phyloP scores from a whole-genome alignment of 2,329 filamentous ascomycete species.

The Claviceps sp. region DNA sequence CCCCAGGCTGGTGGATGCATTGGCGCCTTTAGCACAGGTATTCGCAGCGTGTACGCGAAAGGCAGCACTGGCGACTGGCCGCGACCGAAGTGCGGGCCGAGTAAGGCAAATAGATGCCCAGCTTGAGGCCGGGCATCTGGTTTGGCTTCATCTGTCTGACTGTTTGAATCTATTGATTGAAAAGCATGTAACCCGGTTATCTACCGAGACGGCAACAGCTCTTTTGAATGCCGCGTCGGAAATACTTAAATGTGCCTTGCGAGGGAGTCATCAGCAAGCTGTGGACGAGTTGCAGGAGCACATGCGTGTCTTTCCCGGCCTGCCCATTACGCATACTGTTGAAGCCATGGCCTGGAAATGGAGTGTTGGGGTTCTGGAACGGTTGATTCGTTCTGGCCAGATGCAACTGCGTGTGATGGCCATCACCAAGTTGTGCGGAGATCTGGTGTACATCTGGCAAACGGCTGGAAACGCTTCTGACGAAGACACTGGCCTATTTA shows the following conservation, averaged over 20 bases:
- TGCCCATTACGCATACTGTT: constrained; percentile 24
- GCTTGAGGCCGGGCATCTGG: constrained; percentile 26
- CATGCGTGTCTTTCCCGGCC: constrained; percentile 18
- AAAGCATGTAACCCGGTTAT: constrained; percentile 40
- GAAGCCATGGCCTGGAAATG: constrained; percentile 49
- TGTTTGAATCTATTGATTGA: constrained; percentile 36
- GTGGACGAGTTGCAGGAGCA: constrained; percentile 14
- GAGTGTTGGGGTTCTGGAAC: constrained; percentile 55
- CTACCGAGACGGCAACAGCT: constrained; percentile 27
- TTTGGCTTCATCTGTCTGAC: constrained; percentile 29
- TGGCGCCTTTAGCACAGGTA: constrained; percentile 25
- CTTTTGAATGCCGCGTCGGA: constrained; percentile 29
- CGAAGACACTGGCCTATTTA: constrained; percentile 30
- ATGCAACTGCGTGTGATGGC: constrained; percentile 83
- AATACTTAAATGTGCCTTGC: constrained; percentile 29
- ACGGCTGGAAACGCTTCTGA: constrained; percentile 34
- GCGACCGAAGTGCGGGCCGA: constrained; percentile 9
- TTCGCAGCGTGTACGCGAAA: constrained; percentile 20
- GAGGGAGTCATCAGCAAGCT: constrained; percentile 23
- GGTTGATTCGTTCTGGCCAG: constrained; percentile 67
- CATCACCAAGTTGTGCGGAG: constrained; percentile 57
- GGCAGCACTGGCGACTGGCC: constrained; percentile 11
- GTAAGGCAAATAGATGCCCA: constrained; percentile 16
- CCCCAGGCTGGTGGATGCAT: constrained; percentile 33
- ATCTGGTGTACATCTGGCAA: constrained; percentile 56